Conservation (phyloP, 225 moss, liverwort and hornwort species). For the Bryum argenteum region DNA sequence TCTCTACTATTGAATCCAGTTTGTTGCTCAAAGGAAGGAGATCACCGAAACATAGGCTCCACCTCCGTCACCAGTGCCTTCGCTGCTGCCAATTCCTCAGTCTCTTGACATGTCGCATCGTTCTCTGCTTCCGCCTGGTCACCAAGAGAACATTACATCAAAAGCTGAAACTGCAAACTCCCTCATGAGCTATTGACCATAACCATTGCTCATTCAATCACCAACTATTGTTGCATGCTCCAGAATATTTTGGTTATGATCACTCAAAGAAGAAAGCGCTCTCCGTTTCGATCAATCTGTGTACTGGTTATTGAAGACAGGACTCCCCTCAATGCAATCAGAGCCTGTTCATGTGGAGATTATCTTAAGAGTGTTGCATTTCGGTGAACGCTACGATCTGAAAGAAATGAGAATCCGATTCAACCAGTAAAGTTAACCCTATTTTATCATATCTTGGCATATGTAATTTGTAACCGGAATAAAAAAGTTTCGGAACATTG, state of each 20-base stretch:
- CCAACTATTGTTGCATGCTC: neutral
- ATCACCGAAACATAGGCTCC: constrained; percentile 46
- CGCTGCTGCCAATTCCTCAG: constrained; percentile 44
- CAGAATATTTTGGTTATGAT: neutral
- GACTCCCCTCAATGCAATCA: neutral
- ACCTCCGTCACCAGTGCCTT: constrained; percentile 39
- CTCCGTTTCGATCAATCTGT: too few relatives aligned
- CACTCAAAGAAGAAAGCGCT: neutral
- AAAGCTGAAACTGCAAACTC: neutral
- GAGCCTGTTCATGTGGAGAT: neutral
- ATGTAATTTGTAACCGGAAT: neutral
- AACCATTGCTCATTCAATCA: neutral
- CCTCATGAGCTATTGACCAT: neutral
- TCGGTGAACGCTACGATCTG: neutral
- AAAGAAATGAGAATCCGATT: neutral
- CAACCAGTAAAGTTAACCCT: neutral
- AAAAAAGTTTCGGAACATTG: too few relatives aligned
- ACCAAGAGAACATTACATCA: neutral
- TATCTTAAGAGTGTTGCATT: neutral
- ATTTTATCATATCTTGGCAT: neutral
- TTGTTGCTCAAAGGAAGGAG: too few relatives aligned
- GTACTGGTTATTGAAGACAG: neutral
- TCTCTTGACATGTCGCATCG: constrained; percentile 30
- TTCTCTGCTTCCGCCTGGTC: constrained; percentile 43
- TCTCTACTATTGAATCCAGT: neutral